Percentiles rank a stretch among this genome's conserved stretches.
These are phyloP conservation scores for Nadsonia fulvescens DNA, from an alignment of 805 yeast species.

Conservation along the genomic window DNA sequence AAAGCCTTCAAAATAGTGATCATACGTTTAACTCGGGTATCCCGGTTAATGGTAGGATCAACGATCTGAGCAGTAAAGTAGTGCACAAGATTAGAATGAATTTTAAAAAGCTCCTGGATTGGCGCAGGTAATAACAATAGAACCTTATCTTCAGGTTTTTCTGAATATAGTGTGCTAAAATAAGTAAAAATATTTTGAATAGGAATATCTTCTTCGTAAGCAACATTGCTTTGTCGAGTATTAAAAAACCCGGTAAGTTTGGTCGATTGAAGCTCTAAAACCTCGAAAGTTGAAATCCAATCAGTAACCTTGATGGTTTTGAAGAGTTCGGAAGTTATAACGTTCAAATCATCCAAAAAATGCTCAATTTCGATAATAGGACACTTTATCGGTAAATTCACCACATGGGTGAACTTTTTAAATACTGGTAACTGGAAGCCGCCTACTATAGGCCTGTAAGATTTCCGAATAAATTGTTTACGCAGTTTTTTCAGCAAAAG, in stretches of 20 bases:
- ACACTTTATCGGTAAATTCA: conserved; percentile 7
- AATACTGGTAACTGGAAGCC: conserved; percentile 13
- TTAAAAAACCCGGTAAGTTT: conserved; percentile 41
- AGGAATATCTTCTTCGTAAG: conserved; percentile 36
- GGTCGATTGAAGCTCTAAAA: conserved; percentile 51
- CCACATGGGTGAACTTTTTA: conserved; percentile 4
- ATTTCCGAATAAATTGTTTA: conserved; percentile 29
- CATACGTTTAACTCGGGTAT: conserved; percentile 53
- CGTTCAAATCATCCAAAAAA: conserved; percentile 48
- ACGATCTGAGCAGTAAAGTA: conserved; percentile 48
- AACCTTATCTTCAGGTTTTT: conserved; percentile 24
- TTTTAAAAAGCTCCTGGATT: conserved; percentile 42
- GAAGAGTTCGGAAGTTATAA: conserved; percentile 38
- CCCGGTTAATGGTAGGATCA: conserved; percentile 37
- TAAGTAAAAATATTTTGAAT: conserved; percentile 56
- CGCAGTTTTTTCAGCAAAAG: conserved; percentile 45
- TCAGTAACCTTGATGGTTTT: conserved; percentile 42
- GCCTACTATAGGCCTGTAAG: conserved; percentile 18
- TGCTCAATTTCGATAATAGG: conserved; percentile 25
- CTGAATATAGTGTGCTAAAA: conserved; percentile 38
- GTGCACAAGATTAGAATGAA: conserved; percentile 48
- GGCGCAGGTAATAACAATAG: conserved; percentile 46
- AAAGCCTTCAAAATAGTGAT: conserved; percentile 44
- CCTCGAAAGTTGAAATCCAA: conserved; percentile 63
- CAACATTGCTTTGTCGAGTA: conserved; percentile 22